Percentiles rank a stretch among this genome's conserved stretches.
Conservation (phyloP, 495 filamentous ascomycete genomes). For the Daldinia loculata region DNA sequence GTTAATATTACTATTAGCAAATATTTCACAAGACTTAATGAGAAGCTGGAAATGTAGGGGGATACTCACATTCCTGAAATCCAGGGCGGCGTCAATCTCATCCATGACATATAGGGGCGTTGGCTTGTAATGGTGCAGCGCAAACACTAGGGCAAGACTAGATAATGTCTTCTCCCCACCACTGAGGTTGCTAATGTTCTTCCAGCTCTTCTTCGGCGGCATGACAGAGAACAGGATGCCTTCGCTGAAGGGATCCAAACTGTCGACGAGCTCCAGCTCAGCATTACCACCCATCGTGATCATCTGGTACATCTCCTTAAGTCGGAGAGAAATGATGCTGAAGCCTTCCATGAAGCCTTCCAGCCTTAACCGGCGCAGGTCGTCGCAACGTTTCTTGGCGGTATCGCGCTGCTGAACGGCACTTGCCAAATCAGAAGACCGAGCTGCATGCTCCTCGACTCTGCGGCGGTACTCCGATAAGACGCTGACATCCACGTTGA, state of each 20-base stretch:
- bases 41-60: not conserved
- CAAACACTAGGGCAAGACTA: slow-evolving; percentile 93
- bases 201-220: slow-evolving; percentile 99
- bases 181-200: slow-evolving; percentile 94
- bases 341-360: slow-evolving; percentile 99
- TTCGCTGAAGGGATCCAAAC: slow-evolving; percentile 93
- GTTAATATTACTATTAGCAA: not conserved
- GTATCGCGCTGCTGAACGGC: slow-evolving; percentile 81
- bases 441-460: slow-evolving; percentile 83
- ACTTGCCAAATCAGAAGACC: slow-evolving; percentile 78
- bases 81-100: slow-evolving; percentile 97
- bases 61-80: slow-evolving; percentile 91
- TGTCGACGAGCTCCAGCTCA: slow-evolving; percentile 95
- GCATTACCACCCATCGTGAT: slow-evolving; percentile 99
- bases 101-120: slow-evolving; percentile 99
- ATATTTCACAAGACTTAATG: not conserved
- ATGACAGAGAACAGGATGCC: slow-evolving; percentile 97
- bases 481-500: slow-evolving; percentile 88
- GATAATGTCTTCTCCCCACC: slow-evolving; percentile 98
- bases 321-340: slow-evolving; percentile 87
- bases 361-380: slow-evolving; percentile 84
- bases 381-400: slow-evolving; percentile 89
- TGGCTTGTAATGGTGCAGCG: slow-evolving; percentile 96
- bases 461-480: slow-evolving; percentile 92
- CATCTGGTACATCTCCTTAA: slow-evolving; percentile 99